Conservation (phyloP, 805 yeast genomes). For the Yarrowia sp. region DNA sequence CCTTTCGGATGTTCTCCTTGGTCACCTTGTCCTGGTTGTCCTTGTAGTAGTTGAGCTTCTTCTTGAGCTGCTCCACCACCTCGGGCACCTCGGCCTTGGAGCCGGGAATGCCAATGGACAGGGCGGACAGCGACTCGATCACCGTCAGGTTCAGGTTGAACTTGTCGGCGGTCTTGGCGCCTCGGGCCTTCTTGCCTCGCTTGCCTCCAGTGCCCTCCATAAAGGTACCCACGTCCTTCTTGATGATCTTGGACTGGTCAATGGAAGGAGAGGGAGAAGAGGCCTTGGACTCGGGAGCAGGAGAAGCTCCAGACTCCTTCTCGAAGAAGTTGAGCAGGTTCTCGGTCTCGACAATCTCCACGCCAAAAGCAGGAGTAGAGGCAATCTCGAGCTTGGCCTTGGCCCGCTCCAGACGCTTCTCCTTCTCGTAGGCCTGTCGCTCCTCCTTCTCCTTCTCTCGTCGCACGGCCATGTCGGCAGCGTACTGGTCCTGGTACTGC, state of each 20-base stretch:
- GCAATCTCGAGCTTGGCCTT: conserved; percentile 69
- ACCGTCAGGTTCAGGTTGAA: conserved; percentile 78
- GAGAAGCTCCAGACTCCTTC: conserved; percentile 48
- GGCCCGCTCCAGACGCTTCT: conserved; percentile 60
- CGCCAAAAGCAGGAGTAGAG: conserved; percentile 72
- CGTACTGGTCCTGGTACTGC: conserved; percentile 63
- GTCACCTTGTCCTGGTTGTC: conserved; percentile 79
- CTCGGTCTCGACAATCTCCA: conserved; percentile 74
- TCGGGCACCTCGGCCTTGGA: conserved; percentile 64
- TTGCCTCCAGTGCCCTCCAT: conserved; percentile 46
- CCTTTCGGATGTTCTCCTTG: conserved; percentile 66
- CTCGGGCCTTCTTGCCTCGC: conserved; percentile 48
- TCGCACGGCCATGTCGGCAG: conserved; percentile 65
- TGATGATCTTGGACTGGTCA: conserved; percentile 54
- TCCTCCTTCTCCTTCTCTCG: conserved; percentile 66
- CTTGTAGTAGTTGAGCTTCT: conserved; percentile 64
- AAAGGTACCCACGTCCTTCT: conserved; percentile 59
- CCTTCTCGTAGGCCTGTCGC: conserved; percentile 49
- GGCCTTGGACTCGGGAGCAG: conserved; percentile 32
- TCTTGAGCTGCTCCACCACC: conserved; percentile 64
- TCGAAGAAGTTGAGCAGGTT: conserved; percentile 70
- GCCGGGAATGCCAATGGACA: conserved; percentile 75
- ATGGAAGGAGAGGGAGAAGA: conserved; percentile 31
- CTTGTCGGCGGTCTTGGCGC: conserved; percentile 41
- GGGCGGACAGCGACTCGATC: conserved; percentile 69